A percentile compares a stretch with the other conserved stretches of the same genome.
These are phyloP conservation scores for Colletotrichum liaoningense DNA, from an alignment of 2,329 filamentous ascomycete species.

Conservation along the genomic window DNA sequence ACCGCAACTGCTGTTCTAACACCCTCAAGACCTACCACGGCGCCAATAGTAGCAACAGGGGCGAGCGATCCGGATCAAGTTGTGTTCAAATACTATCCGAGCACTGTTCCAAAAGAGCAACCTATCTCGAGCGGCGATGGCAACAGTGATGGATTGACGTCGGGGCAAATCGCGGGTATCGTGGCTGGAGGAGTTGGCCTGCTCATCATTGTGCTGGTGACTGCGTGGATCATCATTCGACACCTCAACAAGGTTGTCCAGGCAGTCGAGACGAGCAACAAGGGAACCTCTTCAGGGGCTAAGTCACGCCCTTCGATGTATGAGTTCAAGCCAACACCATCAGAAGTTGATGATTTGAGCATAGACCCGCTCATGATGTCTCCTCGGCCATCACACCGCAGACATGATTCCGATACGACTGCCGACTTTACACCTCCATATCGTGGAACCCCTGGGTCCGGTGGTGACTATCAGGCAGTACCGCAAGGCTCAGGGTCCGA, in stretches of 20 bases:
- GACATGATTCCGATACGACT: slow-evolving; percentile 30
- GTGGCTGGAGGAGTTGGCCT: slow-evolving; percentile 62
- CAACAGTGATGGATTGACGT: slow-evolving; percentile 49
- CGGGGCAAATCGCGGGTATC: slow-evolving; percentile 62
- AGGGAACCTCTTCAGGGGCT: slow-evolving; percentile 47
- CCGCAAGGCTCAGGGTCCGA: slow-evolving; percentile 37
- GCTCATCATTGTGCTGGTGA: slow-evolving; percentile 58
- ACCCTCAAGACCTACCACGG: slow-evolving; percentile 44
- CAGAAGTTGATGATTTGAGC: slow-evolving; percentile 56
- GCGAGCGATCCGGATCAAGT: slow-evolving; percentile 42
- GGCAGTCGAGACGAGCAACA: slow-evolving; percentile 47
- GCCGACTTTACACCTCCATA: slow-evolving; percentile 38
- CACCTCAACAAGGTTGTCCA: slow-evolving; percentile 60
- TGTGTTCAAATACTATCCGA: slow-evolving; percentile 57
- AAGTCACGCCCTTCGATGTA: slow-evolving; percentile 49
- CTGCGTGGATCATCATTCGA: slow-evolving; percentile 61
- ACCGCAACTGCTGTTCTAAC: slow-evolving; percentile 53
- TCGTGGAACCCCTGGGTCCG: slow-evolving; percentile 19
- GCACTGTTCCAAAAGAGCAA: slow-evolving; percentile 54
- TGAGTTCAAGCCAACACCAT: slow-evolving; percentile 53
- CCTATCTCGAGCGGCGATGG: slow-evolving; percentile 43
- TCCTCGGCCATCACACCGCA: slow-evolving; percentile 38
- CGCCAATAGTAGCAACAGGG: slow-evolving; percentile 40
- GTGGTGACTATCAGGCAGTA: slow-evolving; percentile 34
- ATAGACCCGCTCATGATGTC: slow-evolving; percentile 53